Evolutionary conservation across 257 asterid species (phyloP), one percentile per base, ranked within the genome.

Genomic region (Salvia miltiorrhiza): DNA sequence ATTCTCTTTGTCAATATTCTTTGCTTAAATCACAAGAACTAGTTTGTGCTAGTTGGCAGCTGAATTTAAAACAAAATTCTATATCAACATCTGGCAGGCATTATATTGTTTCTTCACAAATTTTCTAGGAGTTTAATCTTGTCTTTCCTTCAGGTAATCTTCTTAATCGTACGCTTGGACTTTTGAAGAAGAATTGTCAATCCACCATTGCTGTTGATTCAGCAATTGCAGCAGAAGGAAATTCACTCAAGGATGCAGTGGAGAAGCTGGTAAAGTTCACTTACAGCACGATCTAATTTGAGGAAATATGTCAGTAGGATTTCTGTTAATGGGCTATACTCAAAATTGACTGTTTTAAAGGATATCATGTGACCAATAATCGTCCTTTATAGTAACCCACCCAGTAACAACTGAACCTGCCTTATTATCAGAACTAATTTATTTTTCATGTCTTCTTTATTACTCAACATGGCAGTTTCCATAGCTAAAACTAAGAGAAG

Each of bases 91-190:
- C 12, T 33, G 62, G 55, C 13, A 7, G 26, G 33, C 21, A 24
- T 21, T 37, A 37, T 23, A 53, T 24, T 9, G 45, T 5, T 68
- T 54, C 33, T 47, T 58, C 61, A 45, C n/a, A 44, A 28, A 11
- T 43, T 41, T 50, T 24, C 28, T 48, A 26, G 61, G 63, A 43
- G 35, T 75, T 67, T 73, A 55, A 80, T 63, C 30, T 47, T 63
- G 53, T 20, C 67, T 45, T 72, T 50, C 39, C 52, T 45, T 64
- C 82, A 93, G 99, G 99, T 59, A 93, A 93, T 87, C 99, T 93
- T 80, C 96, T 93, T 48, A 93, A 91, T 66, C 99, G 97, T 33
- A 89, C 97, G 14, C 97, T 93, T 65, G 99, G 97, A 54, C 96
- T 93, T 63, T 72, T 90, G 83, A 84, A 84, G 73, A 93, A 93